Evolutionary conservation across 352 stramenopile species (phyloP).

Genomic region (Pythium angustatum): DNA sequence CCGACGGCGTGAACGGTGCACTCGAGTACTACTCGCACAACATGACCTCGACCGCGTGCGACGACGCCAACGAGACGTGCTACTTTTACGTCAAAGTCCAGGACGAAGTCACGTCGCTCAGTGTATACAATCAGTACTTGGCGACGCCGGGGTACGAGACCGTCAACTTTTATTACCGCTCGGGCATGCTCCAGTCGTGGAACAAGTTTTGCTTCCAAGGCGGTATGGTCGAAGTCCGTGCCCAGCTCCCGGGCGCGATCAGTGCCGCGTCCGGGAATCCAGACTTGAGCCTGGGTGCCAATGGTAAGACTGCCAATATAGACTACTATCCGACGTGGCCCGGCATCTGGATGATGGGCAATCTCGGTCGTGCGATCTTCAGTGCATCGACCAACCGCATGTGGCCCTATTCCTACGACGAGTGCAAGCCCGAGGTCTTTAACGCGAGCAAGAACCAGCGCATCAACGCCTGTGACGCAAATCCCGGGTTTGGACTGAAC

Average conservation of each 20-base stretch:
- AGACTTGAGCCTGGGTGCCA: constrained; percentile 21
- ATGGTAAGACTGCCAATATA: constrained; percentile 2
- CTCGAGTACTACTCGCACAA: constrained; percentile 74
- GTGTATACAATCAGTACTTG: constrained; percentile 66
- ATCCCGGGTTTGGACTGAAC: constrained; percentile 92
- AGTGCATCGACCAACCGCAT: constrained; percentile 91
- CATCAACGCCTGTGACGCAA: constrained; percentile 88
- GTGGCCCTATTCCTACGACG: constrained; percentile 96
- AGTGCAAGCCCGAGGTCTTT: constrained; percentile 80
- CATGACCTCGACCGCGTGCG: constrained; percentile 64
- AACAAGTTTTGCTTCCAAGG: constrained; percentile 97
- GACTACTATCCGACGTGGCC: constrained; percentile 89
- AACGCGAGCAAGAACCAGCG: constrained; percentile 59
- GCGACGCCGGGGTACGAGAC: constrained; percentile 50
- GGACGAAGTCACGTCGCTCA: constrained; percentile 43
- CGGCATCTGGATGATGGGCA: constrained; percentile 95
- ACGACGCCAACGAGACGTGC: constrained; percentile 48
- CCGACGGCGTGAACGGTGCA: constrained; percentile 71
- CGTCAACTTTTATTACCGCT: constrained; percentile 65
- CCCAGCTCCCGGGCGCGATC: constrained; percentile 78
- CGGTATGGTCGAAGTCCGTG: constrained; percentile 90
- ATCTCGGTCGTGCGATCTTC: constrained; percentile 96
- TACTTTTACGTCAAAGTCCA: constrained; percentile 68
- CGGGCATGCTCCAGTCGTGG: constrained; percentile 93
- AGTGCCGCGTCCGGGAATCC: constrained; percentile 44